Conservation (phyloP, 176 grass and related monocot genomes). For the Otatea glauca region DNA sequence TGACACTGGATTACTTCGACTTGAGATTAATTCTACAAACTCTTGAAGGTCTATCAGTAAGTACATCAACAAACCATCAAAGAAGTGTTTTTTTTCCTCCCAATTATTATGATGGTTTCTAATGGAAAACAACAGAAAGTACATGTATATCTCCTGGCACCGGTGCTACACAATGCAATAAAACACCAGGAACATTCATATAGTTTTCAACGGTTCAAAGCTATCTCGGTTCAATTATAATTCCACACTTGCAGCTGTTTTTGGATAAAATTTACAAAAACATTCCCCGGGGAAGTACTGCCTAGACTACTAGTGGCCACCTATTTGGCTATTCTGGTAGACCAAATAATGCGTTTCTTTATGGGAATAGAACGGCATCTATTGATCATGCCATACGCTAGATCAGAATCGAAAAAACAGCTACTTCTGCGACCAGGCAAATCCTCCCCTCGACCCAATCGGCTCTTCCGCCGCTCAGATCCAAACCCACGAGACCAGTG, state of each 20-base stretch:
- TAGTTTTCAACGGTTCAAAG: not conserved
- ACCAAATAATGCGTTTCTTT: not conserved
- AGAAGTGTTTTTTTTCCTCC: not conserved
- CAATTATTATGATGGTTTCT: not conserved
- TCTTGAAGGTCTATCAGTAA: not conserved
- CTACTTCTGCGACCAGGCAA: not conserved
- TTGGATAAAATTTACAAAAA: not conserved
- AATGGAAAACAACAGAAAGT: not conserved
- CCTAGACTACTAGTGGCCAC: too few species aligned
- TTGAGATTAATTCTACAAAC: not conserved
- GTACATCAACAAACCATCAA: not conserved
- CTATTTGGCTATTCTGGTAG: not conserved
- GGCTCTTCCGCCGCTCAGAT: slow-evolving; percentile 37
- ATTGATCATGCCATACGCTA: not conserved
- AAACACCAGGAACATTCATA: not conserved
- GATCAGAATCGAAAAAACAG: slow-evolving; percentile 16
- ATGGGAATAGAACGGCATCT: not conserved
- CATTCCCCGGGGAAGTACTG: not conserved
- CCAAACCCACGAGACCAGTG: slow-evolving; percentile 22
- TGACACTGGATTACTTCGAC: not conserved
- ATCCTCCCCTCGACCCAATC: not conserved
- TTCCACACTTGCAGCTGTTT: not conserved
- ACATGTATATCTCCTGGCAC: not conserved
- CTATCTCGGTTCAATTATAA: not conserved
- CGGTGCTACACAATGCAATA: not conserved